phyloP scores from a whole-genome alignment of 2,329 filamentous ascomycete species.

The Paraconiothyrium brasiliense region DNA sequence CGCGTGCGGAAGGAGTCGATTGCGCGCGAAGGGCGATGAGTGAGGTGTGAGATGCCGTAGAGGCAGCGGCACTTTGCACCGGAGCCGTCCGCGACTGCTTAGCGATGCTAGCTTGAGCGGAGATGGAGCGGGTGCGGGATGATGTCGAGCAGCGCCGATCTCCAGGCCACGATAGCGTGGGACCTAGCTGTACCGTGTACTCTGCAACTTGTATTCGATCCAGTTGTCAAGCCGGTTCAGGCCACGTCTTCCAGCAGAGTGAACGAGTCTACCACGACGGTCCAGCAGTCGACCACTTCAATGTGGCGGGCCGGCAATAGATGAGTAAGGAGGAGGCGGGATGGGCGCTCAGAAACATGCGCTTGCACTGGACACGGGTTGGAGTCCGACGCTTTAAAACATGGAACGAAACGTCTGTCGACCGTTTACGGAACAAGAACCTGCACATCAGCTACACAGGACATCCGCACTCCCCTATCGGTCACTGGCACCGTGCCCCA shows the following conservation, averaged over 20 bases:
- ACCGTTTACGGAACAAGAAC: slow-evolving; percentile 6
- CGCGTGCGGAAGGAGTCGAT: slow-evolving; percentile 19
- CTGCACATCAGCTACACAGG: slow-evolving; percentile 4
- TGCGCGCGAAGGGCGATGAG: slow-evolving; percentile 3
- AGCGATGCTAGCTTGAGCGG: slow-evolving; percentile 12
- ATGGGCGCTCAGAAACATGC: not conserved
- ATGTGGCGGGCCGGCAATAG: not conserved
- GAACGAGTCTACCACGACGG: not conserved
- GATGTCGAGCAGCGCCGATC: slow-evolving; percentile 16
- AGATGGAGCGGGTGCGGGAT: slow-evolving; percentile 6
- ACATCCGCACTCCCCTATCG: slow-evolving; percentile 3
- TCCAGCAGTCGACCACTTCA: not conserved
- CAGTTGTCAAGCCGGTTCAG: not conserved
- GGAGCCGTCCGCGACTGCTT: slow-evolving; percentile 10
- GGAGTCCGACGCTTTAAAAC: slow-evolving; percentile 12
- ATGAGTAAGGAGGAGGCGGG: slow-evolving; percentile 1
- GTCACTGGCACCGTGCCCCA: not conserved
- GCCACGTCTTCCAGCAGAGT: not conserved
- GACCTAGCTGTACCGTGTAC: not conserved
- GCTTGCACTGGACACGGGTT: not conserved
- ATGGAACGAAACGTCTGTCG: slow-evolving; percentile 12
- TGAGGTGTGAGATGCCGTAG: slow-evolving; percentile 3
- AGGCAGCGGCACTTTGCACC: slow-evolving; percentile 11
- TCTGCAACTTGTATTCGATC: not conserved
- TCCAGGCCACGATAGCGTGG: slow-evolving; percentile 3